These are phyloP conservation scores for Cordia subcordata DNA, from an alignment of 257 asterid genomes.

Conservation along the genomic window DNA sequence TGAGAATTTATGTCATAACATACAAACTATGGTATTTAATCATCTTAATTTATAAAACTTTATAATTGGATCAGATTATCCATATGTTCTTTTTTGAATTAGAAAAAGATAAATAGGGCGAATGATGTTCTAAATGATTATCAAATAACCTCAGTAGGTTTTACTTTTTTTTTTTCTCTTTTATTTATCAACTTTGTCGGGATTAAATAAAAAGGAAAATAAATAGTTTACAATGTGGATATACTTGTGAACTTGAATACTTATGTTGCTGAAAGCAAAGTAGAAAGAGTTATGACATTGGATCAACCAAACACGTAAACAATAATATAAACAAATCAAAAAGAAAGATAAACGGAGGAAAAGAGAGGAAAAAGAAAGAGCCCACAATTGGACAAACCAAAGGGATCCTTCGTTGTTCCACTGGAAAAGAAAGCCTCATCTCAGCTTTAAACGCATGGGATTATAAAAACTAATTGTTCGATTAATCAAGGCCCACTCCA, in stretches of 20 bases:
- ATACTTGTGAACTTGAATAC: background rate
- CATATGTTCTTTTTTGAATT: too few species aligned
- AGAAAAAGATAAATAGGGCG: too few species aligned
- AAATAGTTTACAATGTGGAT: too few species aligned
- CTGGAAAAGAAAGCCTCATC: background rate
- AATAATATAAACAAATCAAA: background rate
- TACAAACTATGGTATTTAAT: too few species aligned
- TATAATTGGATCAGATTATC: too few species aligned
- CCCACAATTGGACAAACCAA: background rate
- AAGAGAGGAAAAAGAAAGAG: background rate
- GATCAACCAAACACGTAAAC: conserved; percentile 2
- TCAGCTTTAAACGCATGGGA: conserved; percentile 5
- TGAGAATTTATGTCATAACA: too few species aligned
- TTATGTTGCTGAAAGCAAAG: background rate
- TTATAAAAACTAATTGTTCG: background rate
- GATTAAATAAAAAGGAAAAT: too few species aligned
- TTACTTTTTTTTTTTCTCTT: too few species aligned
- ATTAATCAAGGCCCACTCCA: background rate
- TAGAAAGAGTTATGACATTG: background rate
- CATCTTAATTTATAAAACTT: too few species aligned
- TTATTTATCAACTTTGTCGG: too few species aligned
- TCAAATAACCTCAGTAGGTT: too few species aligned
- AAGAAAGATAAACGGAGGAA: background rate
- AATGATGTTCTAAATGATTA: too few species aligned
- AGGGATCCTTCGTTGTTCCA: background rate